These are phyloP conservation scores for Schizosaccharomyces versatilis DNA, from an alignment of 1,139 yeast genomes.

Conservation along the genomic window DNA sequence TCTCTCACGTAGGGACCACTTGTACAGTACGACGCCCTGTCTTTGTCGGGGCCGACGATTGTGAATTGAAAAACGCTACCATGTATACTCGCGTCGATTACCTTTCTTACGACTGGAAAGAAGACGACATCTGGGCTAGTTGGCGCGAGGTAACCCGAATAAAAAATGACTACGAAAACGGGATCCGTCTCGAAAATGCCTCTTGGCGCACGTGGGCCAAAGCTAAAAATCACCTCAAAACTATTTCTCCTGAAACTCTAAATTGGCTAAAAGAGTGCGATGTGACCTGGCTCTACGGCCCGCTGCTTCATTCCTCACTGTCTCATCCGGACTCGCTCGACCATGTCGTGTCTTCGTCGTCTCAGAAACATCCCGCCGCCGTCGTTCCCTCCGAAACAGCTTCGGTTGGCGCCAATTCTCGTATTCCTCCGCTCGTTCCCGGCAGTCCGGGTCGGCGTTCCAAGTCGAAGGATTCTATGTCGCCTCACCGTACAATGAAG, in stretches of 20 bases:
- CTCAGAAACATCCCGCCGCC: no score
- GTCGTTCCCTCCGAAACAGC: no score
- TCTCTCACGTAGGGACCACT: neutral
- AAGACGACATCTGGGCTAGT: conserved; percentile 70
- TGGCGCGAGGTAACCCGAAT: conserved; percentile 82
- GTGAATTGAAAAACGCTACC: conserved; percentile 60
- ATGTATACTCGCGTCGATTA: conserved; percentile 69
- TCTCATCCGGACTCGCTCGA: neutral
- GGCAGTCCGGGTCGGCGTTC: no score
- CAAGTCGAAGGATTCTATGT: no score
- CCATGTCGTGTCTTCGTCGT: no score
- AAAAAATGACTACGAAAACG: conserved; percentile 36
- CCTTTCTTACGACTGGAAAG: conserved; percentile 88
- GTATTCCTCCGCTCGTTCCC: no score
- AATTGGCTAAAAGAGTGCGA: conserved; percentile 64
- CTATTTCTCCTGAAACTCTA: conserved; percentile 53
- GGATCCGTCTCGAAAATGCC: conserved; percentile 47
- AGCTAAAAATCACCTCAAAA: conserved; percentile 44
- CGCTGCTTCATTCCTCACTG: conserved; percentile 23
- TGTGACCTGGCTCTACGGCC: conserved; percentile 77
- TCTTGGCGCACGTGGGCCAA: conserved; percentile 83
- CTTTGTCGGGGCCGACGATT: conserved; percentile 37
- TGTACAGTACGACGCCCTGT: neutral
- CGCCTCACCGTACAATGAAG: conserved; percentile 22
- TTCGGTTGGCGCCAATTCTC: no score